Percentiles rank a stretch among this genome's conserved stretches.
Evolutionary conservation across 192 early-diverging fungal genomes (phyloP).

Genomic region (Phlyctochytrium planicorne): DNA sequence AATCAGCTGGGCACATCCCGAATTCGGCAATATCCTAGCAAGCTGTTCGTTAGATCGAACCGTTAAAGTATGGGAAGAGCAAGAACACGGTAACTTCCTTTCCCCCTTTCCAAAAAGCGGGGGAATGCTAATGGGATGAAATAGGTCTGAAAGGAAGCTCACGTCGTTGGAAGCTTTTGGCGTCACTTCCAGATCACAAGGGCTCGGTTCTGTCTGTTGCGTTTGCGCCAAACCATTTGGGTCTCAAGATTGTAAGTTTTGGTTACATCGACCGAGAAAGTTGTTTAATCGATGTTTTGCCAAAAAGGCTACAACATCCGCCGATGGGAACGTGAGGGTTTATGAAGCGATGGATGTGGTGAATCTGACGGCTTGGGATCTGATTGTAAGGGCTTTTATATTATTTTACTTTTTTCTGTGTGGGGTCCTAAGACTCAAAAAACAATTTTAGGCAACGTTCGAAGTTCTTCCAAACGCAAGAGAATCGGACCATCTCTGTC

Average conservation of each 20-base stretch:
- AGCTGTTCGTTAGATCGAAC: conserved; percentile 90
- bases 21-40: conserved; percentile 89
- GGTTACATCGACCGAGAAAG: conserved; percentile 10
- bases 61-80: conserved; percentile 91
- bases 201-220: conserved; percentile 83
- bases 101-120: no score
- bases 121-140: no score
- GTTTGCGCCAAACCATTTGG: conserved; percentile 82
- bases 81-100: conserved; percentile 64
- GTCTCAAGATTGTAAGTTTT: conserved; percentile 67
- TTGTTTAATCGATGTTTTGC: conserved; percentile 13
- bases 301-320: conserved; percentile 76
- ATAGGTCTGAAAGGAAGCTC: conserved; percentile 48
- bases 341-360: conserved; percentile 84
- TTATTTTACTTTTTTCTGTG: no score
- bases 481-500: conserved; percentile 76
- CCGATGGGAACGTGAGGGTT: conserved; percentile 82
- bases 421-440: not conserved
- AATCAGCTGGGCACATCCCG: conserved; percentile 96
- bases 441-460: conserved; percentile 21
- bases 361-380: conserved; percentile 74
- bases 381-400: conserved; percentile 42
- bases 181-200: conserved; percentile 62
- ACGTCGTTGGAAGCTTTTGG: conserved; percentile 67
- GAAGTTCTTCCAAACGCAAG: conserved; percentile 53